Evolutionary conservation across 2,329 filamentous ascomycete genomes (phyloP).

Genomic region (Neonectria sp.): DNA sequence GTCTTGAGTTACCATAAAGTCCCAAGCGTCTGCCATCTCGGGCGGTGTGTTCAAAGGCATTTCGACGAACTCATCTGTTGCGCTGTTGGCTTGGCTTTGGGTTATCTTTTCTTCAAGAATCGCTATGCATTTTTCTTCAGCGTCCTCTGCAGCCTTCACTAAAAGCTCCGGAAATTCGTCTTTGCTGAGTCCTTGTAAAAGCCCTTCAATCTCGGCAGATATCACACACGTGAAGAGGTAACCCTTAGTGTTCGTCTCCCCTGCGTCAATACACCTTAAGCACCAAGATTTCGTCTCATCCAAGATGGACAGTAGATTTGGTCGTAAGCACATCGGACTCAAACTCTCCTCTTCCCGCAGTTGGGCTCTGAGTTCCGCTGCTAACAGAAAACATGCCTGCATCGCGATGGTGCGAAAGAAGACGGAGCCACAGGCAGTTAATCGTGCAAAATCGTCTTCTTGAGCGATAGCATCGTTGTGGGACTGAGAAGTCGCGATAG

Average conservation of each 20-base stretch:
- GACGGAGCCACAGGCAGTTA: conserved; percentile 57
- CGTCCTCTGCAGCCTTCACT: conserved; percentile 56
- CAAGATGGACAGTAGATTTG: conserved; percentile 60
- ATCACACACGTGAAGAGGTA: conserved; percentile 57
- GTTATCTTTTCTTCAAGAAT: conserved; percentile 53
- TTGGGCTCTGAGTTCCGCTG: conserved; percentile 58
- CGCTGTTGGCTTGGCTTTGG: conserved; percentile 22
- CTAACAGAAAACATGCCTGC: conserved; percentile 56
- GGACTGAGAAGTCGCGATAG: background rate
- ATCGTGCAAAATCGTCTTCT: conserved; percentile 54
- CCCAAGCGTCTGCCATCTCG: conserved; percentile 43
- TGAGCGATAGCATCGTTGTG: background rate
- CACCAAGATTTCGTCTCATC: conserved; percentile 59
- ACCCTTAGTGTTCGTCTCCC: conserved; percentile 70
- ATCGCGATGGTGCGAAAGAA: conserved; percentile 56
- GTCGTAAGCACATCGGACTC: conserved; percentile 51
- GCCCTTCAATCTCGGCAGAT: conserved; percentile 58
- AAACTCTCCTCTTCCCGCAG: conserved; percentile 59
- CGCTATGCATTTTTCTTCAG: conserved; percentile 50
- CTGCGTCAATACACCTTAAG: conserved; percentile 58
- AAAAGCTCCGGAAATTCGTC: conserved; percentile 54
- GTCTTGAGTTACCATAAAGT: conserved; percentile 40
- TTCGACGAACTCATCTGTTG: background rate
- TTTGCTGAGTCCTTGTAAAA: conserved; percentile 53
- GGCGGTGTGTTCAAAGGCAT: conserved; percentile 6